Evolutionary conservation across 352 stramenopile species (phyloP).

Genomic region (Phytophthora tubulina): DNA sequence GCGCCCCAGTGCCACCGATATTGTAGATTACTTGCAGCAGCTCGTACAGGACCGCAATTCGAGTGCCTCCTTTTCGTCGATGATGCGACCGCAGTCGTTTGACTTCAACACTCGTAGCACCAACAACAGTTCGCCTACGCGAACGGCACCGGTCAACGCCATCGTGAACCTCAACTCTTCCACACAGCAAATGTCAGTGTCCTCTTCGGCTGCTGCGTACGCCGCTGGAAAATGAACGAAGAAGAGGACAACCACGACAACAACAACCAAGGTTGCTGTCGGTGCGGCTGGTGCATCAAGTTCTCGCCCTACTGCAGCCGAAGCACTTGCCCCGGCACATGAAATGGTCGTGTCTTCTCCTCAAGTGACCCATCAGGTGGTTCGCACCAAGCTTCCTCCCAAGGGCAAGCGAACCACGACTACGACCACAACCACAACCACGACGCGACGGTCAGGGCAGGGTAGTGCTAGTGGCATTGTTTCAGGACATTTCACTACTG

Average conservation of each 20-base stretch:
- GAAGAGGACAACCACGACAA: conserved; percentile 29
- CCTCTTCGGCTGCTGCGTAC: conserved; percentile 18
- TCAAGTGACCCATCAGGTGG: conserved; percentile 35
- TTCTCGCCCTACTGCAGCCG: neutral
- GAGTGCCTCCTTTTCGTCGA: conserved; percentile 27
- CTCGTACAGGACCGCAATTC: conserved; percentile 41
- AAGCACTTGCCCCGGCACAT: conserved; percentile 26
- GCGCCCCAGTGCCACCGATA: conserved; percentile 63
- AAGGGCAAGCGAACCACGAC: conserved; percentile 32
- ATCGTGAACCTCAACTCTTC: conserved; percentile 29
- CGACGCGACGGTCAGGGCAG: conserved; percentile 19
- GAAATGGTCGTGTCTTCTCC: conserved; percentile 28
- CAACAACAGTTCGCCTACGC: conserved; percentile 28
- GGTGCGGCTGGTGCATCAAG: neutral
- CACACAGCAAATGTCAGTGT: conserved; percentile 2
- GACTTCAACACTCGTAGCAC: conserved; percentile 35
- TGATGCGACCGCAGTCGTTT: conserved; percentile 28
- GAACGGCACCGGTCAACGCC: conserved; percentile 33
- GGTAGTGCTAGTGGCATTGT: conserved; percentile 13
- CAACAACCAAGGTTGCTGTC: conserved; percentile 19
- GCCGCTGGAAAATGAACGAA: conserved; percentile 24
- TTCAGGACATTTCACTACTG: neutral
- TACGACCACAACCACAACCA: conserved; percentile 36
- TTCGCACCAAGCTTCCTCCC: conserved; percentile 27
- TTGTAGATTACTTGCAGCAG: conserved; percentile 63